Evolutionary conservation across 108 stramenopile species (phyloP).

Genomic region (Epithemia pelagica): DNA sequence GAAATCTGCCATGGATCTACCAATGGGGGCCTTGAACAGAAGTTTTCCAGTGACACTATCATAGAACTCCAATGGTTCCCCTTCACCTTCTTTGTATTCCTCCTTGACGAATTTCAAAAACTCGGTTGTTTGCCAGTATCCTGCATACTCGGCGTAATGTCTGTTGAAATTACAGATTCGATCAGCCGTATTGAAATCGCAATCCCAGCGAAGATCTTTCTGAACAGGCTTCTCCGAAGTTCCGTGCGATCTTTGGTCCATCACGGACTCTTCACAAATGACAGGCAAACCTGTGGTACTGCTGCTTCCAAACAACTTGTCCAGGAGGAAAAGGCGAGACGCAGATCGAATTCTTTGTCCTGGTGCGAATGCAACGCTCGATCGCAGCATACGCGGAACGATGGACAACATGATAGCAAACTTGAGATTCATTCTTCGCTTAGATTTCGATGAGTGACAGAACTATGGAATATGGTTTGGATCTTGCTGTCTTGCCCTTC

Average conservation of each 20-base stretch:
- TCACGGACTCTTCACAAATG: conserved; percentile 53
- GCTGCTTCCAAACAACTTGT: conserved; percentile 22
- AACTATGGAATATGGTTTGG: too few relatives aligned
- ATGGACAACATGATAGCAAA: neutral
- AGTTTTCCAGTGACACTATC: conserved; percentile 73
- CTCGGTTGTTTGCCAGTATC: conserved; percentile 59
- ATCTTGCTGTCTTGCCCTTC: too few relatives aligned
- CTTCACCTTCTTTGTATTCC: conserved; percentile 16
- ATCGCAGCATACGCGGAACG: neutral
- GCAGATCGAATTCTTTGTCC: neutral
- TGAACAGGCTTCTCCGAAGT: conserved; percentile 67
- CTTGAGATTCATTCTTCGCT: neutral
- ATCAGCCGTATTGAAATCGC: conserved; percentile 61
- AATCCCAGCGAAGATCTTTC: conserved; percentile 60
- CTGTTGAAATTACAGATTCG: conserved; percentile 80
- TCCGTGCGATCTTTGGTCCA: conserved; percentile 63
- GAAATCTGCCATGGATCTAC: conserved; percentile 68
- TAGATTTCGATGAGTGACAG: conserved; percentile 30
- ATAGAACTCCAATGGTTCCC: conserved; percentile 61
- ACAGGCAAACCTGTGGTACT: conserved; percentile 37
- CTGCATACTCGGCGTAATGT: conserved; percentile 45
- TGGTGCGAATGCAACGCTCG: neutral
- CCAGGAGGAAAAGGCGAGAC: conserved; percentile 15
- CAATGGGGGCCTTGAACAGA: conserved; percentile 67
- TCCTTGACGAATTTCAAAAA: conserved; percentile 42